Conservation (phyloP, 2,329 filamentous ascomycete genomes). For the Botryotinia narcissicola region DNA sequence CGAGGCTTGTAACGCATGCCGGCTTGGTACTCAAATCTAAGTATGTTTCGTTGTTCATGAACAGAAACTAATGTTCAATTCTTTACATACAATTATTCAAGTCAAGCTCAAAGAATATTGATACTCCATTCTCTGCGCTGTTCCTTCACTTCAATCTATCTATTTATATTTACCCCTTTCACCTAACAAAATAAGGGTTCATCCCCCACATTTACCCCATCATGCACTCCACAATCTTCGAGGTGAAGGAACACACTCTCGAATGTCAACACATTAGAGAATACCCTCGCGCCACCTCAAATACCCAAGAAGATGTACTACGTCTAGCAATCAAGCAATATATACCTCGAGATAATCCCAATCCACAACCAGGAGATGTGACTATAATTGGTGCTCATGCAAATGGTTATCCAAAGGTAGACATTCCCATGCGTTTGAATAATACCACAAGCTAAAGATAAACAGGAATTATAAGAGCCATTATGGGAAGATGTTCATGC, state of each 20-base stretch:
- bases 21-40: neutral
- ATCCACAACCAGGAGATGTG: conserved; percentile 70
- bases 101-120: neutral
- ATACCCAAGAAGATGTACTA: conserved; percentile 71
- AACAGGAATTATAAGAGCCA: conserved; percentile 84
- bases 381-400: conserved; percentile 86
- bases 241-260: conserved; percentile 70
- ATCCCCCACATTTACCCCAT: neutral
- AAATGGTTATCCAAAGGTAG: conserved; percentile 87
- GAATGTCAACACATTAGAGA: conserved; percentile 78
- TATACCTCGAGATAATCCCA: conserved; percentile 66
- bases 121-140: neutral
- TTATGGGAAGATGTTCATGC: conserved; percentile 78
- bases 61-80: neutral
- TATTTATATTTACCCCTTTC: neutral
- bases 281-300: conserved; percentile 69
- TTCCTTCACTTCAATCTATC: too few species aligned
- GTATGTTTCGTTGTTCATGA: neutral
- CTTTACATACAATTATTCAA: neutral
- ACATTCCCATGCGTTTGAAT: conserved; percentile 8
- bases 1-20: conserved; percentile 1
- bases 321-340: conserved; percentile 84
- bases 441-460: neutral
- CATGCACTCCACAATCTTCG: conserved; percentile 46
- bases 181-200: neutral